A percentile compares a stretch with the other conserved stretches of the same genome.
Conservation (phyloP, 441 rosid genomes). For the Eugenia klotzschiana region DNA sequence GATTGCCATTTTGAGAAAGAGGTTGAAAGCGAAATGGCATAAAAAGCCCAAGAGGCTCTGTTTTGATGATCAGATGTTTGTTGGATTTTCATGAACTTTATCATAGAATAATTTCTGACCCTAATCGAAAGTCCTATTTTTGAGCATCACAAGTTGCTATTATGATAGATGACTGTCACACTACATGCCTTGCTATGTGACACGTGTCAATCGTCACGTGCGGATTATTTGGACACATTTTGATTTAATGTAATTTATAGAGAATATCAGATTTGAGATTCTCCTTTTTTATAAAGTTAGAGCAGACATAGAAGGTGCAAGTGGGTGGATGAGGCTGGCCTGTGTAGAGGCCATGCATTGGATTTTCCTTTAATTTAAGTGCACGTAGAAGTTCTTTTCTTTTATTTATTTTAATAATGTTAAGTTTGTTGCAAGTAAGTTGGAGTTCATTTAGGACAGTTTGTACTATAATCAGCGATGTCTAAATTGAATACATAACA, state of each 20-base stretch:
- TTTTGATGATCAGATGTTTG: too few species aligned
- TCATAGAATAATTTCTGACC: too few species aligned
- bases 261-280: background rate
- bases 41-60: too few species aligned
- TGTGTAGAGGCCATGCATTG: too few species aligned
- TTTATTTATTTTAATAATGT: too few species aligned
- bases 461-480: accelerated
- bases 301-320: background rate
- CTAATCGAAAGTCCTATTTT: too few species aligned
- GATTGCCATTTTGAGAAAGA: too few species aligned
- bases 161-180: background rate
- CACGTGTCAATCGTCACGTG: background rate
- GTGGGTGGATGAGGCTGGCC: too few species aligned
- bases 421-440: background rate
- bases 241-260: background rate
- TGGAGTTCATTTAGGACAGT: background rate
- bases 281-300: background rate
- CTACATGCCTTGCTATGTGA: background rate
- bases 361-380: too few species aligned
- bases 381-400: too few species aligned
- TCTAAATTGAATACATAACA: background rate
- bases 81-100: too few species aligned
- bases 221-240: accelerated
- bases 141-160: background rate
- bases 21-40: too few species aligned